Percentiles rank a stretch among this genome's conserved stretches.
Evolutionary conservation across 2,329 filamentous ascomycete genomes (phyloP).

Genomic region (Xylariaceae sp.): DNA sequence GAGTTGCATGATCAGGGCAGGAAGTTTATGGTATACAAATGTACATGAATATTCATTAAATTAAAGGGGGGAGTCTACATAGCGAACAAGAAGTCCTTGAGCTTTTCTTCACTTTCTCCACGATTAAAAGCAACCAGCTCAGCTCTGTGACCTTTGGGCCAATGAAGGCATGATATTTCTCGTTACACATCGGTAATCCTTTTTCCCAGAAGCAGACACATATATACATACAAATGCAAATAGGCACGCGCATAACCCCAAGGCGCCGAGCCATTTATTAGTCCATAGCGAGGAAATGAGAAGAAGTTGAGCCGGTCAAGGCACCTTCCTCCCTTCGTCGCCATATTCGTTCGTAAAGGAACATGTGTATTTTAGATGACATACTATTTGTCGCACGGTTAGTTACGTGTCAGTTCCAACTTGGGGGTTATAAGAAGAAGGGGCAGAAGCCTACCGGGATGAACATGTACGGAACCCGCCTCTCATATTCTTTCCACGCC

Average conservation of each 20-base stretch:
- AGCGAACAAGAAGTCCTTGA: conserved; percentile 5
- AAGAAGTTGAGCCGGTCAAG: too few relatives aligned
- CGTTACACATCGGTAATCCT: not conserved
- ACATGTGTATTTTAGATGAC: conserved; percentile 11
- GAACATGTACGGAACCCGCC: conserved; percentile 73
- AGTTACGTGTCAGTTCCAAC: too few relatives aligned
- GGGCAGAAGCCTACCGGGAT: conserved; percentile 44
- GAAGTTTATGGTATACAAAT: not conserved
- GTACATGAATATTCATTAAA: not conserved
- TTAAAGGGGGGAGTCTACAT: conserved; percentile 9
- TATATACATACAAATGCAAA: not conserved
- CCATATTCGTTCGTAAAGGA: too few relatives aligned
- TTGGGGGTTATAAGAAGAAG: not conserved
- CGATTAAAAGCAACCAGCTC: not conserved
- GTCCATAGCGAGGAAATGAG: not conserved
- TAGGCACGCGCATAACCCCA: not conserved
- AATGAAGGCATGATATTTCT: too few relatives aligned
- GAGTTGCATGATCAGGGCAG: too few relatives aligned
- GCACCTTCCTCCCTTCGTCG: not conserved
- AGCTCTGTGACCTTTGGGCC: too few relatives aligned
- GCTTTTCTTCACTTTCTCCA: too few relatives aligned
- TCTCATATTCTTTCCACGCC: conserved; percentile 76
- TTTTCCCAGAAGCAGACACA: not conserved
- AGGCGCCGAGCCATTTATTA: not conserved
- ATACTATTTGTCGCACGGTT: conserved; percentile 13